Percentiles rank a stretch among this genome's conserved stretches.
These are phyloP conservation scores for Xylariaceae sp. DNA, from an alignment of 2,329 filamentous ascomycete species.

Conservation along the genomic window DNA sequence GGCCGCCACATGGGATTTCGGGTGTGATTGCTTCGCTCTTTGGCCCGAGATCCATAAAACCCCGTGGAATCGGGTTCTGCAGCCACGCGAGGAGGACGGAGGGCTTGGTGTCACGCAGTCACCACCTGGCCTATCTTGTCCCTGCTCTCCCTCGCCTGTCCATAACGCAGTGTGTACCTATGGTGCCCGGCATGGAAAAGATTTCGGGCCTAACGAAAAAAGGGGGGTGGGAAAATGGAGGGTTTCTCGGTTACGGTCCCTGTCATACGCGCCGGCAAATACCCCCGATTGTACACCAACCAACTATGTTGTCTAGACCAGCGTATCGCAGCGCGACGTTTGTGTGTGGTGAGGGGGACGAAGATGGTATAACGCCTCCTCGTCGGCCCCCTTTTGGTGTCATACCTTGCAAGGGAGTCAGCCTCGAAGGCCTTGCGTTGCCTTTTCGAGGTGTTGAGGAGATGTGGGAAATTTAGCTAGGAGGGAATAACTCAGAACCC, in stretches of 20 bases:
- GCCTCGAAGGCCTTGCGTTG: constrained; percentile 1
- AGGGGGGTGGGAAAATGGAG: neutral
- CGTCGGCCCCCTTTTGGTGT: neutral
- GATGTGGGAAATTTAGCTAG: constrained; percentile 5
- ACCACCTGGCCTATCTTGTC: neutral
- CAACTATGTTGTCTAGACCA: constrained; percentile 6
- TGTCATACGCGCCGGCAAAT: constrained; percentile 4
- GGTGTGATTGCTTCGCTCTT: constrained; percentile 12
- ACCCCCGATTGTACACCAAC: constrained; percentile 5
- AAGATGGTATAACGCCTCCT: constrained; percentile 5
- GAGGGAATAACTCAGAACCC: constrained; percentile 4
- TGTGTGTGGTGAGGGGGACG: neutral
- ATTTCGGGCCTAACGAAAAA: neutral
- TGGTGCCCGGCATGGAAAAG: neutral
- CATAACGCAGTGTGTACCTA: neutral
- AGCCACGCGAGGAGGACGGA: constrained; percentile 16
- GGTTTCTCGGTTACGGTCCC: neutral
- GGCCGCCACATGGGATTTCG: constrained; percentile 25
- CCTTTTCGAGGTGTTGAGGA: constrained; percentile 10
- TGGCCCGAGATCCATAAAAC: neutral
- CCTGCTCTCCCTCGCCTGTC: neutral
- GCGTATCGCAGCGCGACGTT: neutral
- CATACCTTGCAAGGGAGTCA: neutral
- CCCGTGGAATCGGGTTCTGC: constrained; percentile 7
- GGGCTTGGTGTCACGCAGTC: constrained; percentile 5